phyloP scores from a whole-genome alignment of 2,329 filamentous ascomycete species.

The Beauveria varroae region DNA sequence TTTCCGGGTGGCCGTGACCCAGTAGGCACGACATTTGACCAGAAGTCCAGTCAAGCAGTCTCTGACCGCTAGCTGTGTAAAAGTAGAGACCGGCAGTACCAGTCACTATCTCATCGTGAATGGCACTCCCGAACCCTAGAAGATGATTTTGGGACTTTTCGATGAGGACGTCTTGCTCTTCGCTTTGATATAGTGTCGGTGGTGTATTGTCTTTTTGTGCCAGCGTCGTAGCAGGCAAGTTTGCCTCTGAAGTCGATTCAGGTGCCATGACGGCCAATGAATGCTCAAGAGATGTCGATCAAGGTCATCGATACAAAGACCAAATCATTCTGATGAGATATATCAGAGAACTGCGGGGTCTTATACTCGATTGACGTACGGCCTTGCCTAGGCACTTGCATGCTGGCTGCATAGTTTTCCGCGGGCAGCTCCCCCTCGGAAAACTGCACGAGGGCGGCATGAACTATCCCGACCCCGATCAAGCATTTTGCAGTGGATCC shows the following conservation, averaged over 20 bases:
- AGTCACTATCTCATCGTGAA: constrained; percentile 30
- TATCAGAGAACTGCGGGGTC: not conserved
- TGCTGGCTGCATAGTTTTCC: constrained; percentile 2
- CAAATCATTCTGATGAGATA: too few species aligned
- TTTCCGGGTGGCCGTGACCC: constrained; percentile 50
- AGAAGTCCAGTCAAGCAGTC: constrained; percentile 51
- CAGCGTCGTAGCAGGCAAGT: not conserved
- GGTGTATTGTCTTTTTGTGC: constrained; percentile 9
- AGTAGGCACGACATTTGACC: constrained; percentile 54
- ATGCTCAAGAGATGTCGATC: not conserved
- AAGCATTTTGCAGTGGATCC: constrained; percentile 28
- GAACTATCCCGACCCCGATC: constrained; percentile 15
- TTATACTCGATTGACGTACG: not conserved
- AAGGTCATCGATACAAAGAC: too few species aligned
- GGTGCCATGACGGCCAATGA: constrained; percentile 18
- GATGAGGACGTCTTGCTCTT: constrained; percentile 16
- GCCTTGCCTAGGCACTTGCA: not conserved
- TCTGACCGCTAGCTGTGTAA: constrained; percentile 35
- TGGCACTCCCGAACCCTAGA: constrained; percentile 20
- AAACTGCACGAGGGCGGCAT: not conserved
- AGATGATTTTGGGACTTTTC: constrained; percentile 19
- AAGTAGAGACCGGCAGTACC: constrained; percentile 36
- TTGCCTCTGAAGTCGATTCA: not conserved
- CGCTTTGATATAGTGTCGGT: constrained; percentile 17
- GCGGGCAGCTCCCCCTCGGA: constrained; percentile 12